A percentile compares a stretch with the other conserved stretches of the same genome.
Conservation (phyloP, 768 basidiomycete genomes). For the Udeniomyces megalosporus region DNA sequence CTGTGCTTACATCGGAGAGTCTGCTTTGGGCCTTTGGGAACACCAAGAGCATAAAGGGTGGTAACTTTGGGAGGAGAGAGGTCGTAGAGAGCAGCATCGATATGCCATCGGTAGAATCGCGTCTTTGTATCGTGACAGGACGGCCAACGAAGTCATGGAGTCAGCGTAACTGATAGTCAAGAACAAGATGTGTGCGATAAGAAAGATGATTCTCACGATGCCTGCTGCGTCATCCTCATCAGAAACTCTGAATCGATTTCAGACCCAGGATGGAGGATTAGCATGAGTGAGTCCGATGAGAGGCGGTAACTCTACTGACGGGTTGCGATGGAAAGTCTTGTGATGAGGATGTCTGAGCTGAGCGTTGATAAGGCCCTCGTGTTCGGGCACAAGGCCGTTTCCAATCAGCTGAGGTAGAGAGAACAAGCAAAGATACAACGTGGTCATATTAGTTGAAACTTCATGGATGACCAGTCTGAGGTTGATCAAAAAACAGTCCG, state of each 20-base stretch:
- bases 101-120: constrained; percentile 37
- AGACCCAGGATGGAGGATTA: too few species aligned
- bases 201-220: constrained; percentile 30
- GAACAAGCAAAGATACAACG: background rate
- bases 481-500: background rate
- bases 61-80: constrained; percentile 52
- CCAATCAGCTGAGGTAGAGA: constrained; percentile 47
- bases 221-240: constrained; percentile 58
- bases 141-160: background rate
- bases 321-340: constrained; percentile 73
- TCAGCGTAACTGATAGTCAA: too few species aligned
- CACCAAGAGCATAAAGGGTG: constrained; percentile 59
- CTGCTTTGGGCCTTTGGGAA: constrained; percentile 53
- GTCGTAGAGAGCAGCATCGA: constrained; percentile 45
- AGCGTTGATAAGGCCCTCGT: constrained; percentile 60
- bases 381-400: constrained; percentile 61
- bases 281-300: too few species aligned
- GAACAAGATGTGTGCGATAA: too few species aligned
- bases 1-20: constrained; percentile 18
- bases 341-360: constrained; percentile 75
- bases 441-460: too few species aligned
- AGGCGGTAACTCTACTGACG: too few species aligned
- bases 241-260: too few species aligned
- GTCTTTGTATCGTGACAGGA: background rate
- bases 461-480: too few species aligned